phyloP scores from a whole-genome alignment of 192 early-diverging fungal genomes.

The Podila minutissima region DNA sequence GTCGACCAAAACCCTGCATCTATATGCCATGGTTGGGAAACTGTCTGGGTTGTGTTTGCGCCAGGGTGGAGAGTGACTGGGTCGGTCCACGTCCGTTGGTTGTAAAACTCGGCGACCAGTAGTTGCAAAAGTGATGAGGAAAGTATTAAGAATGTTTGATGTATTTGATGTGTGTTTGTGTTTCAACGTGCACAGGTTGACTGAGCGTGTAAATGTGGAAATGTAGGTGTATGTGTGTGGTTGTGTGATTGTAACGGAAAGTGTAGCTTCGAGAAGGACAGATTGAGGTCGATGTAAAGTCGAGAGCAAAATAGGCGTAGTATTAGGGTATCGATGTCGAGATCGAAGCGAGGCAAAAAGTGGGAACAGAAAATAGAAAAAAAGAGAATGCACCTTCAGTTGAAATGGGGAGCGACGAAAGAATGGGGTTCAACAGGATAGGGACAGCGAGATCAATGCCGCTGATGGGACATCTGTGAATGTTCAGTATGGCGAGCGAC shows the following conservation, averaged over 20 bases:
- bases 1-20: background rate
- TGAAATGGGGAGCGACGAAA: background rate
- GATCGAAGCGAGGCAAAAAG: background rate
- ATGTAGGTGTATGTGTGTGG: background rate
- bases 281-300: background rate
- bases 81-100: background rate
- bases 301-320: background rate
- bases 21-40: slow-evolving; percentile 3
- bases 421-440: background rate
- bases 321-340: no score
- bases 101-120: background rate
- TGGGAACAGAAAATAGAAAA: background rate
- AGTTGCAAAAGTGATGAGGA: no score
- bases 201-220: no score
- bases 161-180: no score
- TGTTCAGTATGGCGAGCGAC: background rate
- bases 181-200: no score
- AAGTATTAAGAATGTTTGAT: no score
- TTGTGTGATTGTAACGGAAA: background rate
- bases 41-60: background rate
- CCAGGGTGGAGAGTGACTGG: background rate
- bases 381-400: background rate
- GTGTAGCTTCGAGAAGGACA: no score
- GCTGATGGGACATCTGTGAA: background rate
- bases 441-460: background rate